Evolutionary conservation across 2,329 filamentous ascomycete genomes (phyloP).

Genomic region (Furcasterigmium furcatum): DNA sequence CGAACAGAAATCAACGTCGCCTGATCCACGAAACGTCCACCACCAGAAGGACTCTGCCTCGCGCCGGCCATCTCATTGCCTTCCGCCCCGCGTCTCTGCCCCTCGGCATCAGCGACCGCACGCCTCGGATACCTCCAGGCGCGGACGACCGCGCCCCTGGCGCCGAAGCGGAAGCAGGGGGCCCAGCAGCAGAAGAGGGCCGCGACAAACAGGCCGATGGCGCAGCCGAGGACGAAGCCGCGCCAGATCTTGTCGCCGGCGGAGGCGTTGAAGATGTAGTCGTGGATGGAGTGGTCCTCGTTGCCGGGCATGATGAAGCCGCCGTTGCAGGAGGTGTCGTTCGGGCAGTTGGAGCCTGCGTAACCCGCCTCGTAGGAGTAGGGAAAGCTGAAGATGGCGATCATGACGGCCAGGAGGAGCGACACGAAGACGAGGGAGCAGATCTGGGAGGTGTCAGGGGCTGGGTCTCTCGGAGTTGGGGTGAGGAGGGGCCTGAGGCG

Average conservation of each 20-base stretch:
- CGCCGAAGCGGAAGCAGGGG: conserved; percentile 6
- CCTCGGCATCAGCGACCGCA: not conserved
- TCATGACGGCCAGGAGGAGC: not conserved
- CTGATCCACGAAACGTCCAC: not conserved
- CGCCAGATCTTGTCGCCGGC: conserved; percentile 5
- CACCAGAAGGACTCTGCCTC: not conserved
- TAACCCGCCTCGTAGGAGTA: not conserved
- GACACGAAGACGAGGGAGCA: not conserved
- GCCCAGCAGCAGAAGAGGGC: conserved; percentile 14
- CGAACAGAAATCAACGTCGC: not conserved
- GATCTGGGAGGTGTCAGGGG: not conserved
- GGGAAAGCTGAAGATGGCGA: not conserved
- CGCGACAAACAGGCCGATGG: conserved; percentile 11
- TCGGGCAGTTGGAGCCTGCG: not conserved
- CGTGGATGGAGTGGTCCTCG: not conserved
- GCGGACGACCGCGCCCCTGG: not conserved
- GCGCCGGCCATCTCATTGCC: not conserved
- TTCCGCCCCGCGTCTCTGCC: not conserved
- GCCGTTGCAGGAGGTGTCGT: not conserved
- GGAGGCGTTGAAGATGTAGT: not conserved
- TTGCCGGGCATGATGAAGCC: not conserved
- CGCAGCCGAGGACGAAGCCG: conserved; percentile 11
- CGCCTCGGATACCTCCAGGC: not conserved
- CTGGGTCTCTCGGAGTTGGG: not conserved
- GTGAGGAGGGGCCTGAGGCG: not conserved